Percentiles rank a stretch among this genome's conserved stretches.
Conservation (phyloP, 768 basidiomycete species). For the Hericium coralloides region DNA sequence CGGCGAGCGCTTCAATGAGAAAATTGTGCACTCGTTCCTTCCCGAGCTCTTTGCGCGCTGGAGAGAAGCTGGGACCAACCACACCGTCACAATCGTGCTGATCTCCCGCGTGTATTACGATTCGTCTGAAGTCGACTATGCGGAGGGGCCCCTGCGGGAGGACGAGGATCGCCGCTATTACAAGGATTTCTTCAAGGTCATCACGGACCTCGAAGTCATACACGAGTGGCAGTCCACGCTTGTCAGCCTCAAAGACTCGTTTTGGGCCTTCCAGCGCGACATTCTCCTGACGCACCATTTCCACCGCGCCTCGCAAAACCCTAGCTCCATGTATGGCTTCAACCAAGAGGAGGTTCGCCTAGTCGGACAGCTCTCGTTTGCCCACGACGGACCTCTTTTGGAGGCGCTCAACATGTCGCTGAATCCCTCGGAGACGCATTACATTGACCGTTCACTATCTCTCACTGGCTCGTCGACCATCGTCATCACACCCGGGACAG, state of each 20-base stretch:
- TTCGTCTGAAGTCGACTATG: conserved; percentile 66
- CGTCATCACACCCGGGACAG: conserved; percentile 88
- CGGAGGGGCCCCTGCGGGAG: conserved; percentile 68
- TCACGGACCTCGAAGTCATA: conserved; percentile 85
- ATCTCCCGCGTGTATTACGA: conserved; percentile 92
- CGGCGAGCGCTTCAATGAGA: conserved; percentile 92
- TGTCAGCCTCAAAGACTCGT: conserved; percentile 78
- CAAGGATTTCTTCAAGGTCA: conserved; percentile 95
- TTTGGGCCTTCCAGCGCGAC: conserved; percentile 87
- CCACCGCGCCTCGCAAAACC: conserved; percentile 48
- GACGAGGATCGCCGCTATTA: conserved; percentile 77
- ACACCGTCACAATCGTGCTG: conserved; percentile 89
- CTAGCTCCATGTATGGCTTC: conserved; percentile 25
- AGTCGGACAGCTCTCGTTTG: conserved; percentile 72
- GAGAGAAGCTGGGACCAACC: conserved; percentile 79
- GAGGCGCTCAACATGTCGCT: conserved; percentile 91
- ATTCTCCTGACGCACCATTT: conserved; percentile 87
- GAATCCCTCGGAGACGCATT: conserved; percentile 89
- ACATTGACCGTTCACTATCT: conserved; percentile 89
- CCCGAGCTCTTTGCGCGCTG: conserved; percentile 83
- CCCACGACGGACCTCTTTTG: conserved; percentile 91
- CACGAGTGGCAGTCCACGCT: conserved; percentile 84
- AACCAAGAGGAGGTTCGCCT: conserved; percentile 47
- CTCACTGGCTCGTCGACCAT: conserved; percentile 80
- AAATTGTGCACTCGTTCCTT: conserved; percentile 95